phyloP scores from a whole-genome alignment of 1,139 yeast genomes.

The Spathaspora sp. region DNA sequence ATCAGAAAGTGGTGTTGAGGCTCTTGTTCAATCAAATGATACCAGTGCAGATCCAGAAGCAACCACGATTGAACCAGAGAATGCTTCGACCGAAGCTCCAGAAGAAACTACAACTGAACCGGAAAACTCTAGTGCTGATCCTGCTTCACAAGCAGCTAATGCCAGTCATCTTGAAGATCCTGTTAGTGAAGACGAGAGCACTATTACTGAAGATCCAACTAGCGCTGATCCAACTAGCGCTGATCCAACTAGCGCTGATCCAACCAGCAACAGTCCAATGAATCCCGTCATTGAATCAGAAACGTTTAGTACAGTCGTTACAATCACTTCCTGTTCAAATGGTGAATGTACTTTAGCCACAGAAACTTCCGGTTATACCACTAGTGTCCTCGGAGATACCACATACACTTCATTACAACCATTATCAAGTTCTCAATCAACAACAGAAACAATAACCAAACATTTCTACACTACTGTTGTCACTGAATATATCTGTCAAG shows the following conservation, averaged over 20 bases:
- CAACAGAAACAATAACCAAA: slow-evolving; percentile 12
- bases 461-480: slow-evolving; percentile 10
- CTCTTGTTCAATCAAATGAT: no score
- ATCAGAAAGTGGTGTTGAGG: background rate
- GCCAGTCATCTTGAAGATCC: no score
- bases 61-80: slow-evolving; percentile 6
- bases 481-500: slow-evolving; percentile 13
- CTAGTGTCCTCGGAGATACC: slow-evolving; percentile 35
- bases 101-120: slow-evolving; percentile 9
- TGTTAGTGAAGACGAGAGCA: slow-evolving; percentile 1
- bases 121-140: no score
- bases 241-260: slow-evolving; percentile 2
- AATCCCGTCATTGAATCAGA: slow-evolving; percentile 12
- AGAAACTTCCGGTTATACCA: slow-evolving; percentile 20
- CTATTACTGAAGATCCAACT: slow-evolving; percentile 14
- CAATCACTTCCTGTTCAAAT: slow-evolving; percentile 23
- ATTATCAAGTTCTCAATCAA: slow-evolving; percentile 16
- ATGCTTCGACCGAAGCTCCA: background rate
- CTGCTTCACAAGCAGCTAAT: no score
- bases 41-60: slow-evolving; percentile 2
- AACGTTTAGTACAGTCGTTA: slow-evolving; percentile 17
- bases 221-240: slow-evolving; percentile 5
- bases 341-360: slow-evolving; percentile 28
- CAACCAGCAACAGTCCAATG: slow-evolving; percentile 5
- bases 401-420: slow-evolving; percentile 23